A percentile compares a stretch with the other conserved stretches of the same genome.
phyloP scores from a whole-genome alignment of 106 monocot genomes.

The Dioscorea alata region DNA sequence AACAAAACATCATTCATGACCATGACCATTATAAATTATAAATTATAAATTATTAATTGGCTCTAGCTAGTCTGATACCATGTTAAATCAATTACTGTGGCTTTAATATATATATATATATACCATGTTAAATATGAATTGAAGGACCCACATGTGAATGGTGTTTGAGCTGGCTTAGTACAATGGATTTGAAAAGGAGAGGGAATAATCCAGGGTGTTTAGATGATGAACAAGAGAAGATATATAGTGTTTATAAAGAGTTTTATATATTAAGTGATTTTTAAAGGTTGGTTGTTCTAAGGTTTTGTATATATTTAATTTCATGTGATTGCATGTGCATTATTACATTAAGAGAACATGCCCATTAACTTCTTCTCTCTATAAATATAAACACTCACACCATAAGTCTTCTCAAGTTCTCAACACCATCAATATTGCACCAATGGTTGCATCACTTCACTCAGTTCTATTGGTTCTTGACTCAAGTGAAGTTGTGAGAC shows the following conservation, averaged over 20 bases:
- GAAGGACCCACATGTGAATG: background rate
- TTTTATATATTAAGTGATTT: background rate
- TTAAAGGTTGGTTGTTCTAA: background rate
- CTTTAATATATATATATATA: too few species aligned
- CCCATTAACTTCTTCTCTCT: background rate
- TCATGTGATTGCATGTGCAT: slow-evolving; percentile 18
- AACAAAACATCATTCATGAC: background rate
- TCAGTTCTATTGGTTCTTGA: background rate
- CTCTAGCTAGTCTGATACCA: too few species aligned
- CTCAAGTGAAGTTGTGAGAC: background rate
- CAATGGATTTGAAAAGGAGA: background rate
- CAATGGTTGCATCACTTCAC: background rate
- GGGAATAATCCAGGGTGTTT: slow-evolving; percentile 34
- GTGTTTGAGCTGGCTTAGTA: slow-evolving; percentile 1
- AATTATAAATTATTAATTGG: too few species aligned
- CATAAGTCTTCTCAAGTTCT: background rate
- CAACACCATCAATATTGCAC: background rate
- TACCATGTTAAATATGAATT: background rate
- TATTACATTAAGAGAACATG: slow-evolving; percentile 9
- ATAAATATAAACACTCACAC: background rate
- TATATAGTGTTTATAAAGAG: background rate
- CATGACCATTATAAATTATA: too few species aligned
- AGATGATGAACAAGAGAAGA: background rate
- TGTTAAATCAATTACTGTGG: too few species aligned
- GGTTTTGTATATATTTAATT: background rate